These are phyloP conservation scores for Madurella mycetomatis DNA, from an alignment of 2,329 filamentous ascomycete species.

Conservation along the genomic window DNA sequence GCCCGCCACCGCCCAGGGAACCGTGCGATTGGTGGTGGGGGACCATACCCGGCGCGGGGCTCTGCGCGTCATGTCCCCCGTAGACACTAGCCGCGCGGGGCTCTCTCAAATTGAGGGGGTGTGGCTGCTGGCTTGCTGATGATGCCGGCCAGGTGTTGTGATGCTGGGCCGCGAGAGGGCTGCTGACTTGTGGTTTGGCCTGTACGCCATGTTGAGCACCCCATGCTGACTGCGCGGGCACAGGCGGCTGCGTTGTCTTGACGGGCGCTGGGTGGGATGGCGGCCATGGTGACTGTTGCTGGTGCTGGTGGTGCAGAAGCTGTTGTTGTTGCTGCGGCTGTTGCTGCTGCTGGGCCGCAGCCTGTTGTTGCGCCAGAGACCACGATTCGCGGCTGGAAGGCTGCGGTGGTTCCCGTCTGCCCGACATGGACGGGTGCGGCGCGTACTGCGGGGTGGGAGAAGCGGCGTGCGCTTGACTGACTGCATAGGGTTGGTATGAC, in stretches of 20 bases:
- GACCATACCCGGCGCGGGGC: slow-evolving; percentile 22
- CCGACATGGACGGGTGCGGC: slow-evolving; percentile 41
- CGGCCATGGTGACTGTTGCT: slow-evolving; percentile 14
- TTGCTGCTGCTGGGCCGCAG: slow-evolving; percentile 20
- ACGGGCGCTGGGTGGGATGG: slow-evolving; percentile 22
- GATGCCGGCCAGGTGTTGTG: slow-evolving; percentile 25
- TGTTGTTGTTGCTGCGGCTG: slow-evolving; percentile 16
- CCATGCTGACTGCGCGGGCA: slow-evolving; percentile 26
- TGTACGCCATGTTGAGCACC: slow-evolving; percentile 25
- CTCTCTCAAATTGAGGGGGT: slow-evolving; percentile 25
- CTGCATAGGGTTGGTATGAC: slow-evolving; percentile 40
- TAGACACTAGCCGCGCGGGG: slow-evolving; percentile 21
- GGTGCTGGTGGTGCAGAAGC: slow-evolving; percentile 9
- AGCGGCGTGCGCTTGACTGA: slow-evolving; percentile 34
- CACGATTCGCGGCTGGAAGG: slow-evolving; percentile 34
- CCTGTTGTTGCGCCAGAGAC: slow-evolving; percentile 31
- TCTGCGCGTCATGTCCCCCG: slow-evolving; percentile 21
- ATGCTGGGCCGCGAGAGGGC: slow-evolving; percentile 18
- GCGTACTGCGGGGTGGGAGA: slow-evolving; percentile 55
- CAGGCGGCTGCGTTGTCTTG: slow-evolving; percentile 18
- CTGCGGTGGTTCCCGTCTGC: slow-evolving; percentile 41
- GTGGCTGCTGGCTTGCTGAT: slow-evolving; percentile 24
- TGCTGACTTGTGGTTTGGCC: slow-evolving; percentile 22
- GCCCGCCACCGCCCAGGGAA: slow-evolving; percentile 29
- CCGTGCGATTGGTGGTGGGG: slow-evolving; percentile 28